Evolutionary conservation across 306 rosid species (phyloP), one percentile per base, ranked within the genome.

Genomic region (Gynostemma pentaphyllum): DNA sequence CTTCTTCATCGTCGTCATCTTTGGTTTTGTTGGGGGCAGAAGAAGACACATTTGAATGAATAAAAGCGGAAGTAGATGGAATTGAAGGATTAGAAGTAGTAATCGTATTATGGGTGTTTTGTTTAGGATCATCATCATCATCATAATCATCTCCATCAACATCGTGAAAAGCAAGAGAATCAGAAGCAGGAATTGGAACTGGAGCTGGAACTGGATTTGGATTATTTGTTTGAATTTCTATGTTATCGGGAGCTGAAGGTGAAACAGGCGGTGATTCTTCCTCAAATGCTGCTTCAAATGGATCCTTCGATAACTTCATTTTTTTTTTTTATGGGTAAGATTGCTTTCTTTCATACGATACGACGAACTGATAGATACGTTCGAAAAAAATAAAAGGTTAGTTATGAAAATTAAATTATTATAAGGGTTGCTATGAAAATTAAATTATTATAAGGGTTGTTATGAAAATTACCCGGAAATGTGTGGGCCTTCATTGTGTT

Each of bases 271-370:
- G 84, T 0, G 91, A 91, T 49, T 90, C 87, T 29, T 86, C 96
- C 77, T 80, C 95, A 44, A 85, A 88, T 18, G 96, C 96, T 10
- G 96, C 98, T 78, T 92, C 98, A n/a, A 92, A 92, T 1, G 98
- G 98, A 61, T 92, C 98, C 81, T 85, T 92, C 28, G 96, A 92
- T 80, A 46, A 76, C 75, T 80, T 67, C 71, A 67, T 67, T 66
- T 37, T 4, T n/a, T n/a, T n/a, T n/a, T n/a, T n/a, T n/a, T n/a
- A n/a, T n/a, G 16, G 21, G 29, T 21, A 45, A 19, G 16, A 28
- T 28, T 52, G 5, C 37, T 27, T 16, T 24, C 4, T n/a, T n/a
- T n/a, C n/a, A n/a, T n/a, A n/a, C n/a, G n/a, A n/a, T n/a, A n/a
- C n/a, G n/a, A n/a, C n/a, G n/a, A n/a, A n/a, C n/a, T n/a, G n/a